Base-by-base conservation (phyloP, 1,139 yeast genomes). In the Hyphopichia pseudoburtonii region DNA sequence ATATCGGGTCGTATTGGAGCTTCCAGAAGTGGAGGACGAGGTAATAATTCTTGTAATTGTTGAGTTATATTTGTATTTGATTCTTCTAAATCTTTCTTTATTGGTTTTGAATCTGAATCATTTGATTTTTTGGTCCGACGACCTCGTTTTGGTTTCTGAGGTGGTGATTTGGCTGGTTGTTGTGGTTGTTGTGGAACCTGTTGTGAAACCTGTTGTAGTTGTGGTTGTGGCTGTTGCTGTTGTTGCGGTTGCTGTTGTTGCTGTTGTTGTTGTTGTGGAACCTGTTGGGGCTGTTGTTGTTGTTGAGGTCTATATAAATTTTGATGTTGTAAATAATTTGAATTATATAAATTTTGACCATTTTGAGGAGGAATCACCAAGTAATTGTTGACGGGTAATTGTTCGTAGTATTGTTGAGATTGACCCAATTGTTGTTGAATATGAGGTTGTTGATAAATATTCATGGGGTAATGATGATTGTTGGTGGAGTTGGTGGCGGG, bases 21-120 rank as follows among this genome's bases (percentile, higher is more conserved):
- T 41, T 53, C 57, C 3, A 57, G 47, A 39, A 59, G 60, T 17
- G 73, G 78, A 17, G 68, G 77, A 35, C 41, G 53, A 1, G 78
- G 76, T 30, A 70, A 53, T 11, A 58, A 48, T n/a, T 33, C 36
- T 12, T 33, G 36, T 3, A 33, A 23, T 9, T 28, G 34, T 30
- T 40, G 40, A 22, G 32, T 33, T 25, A 25, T 42, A 4, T 36
- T 11, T 23, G 26, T 32, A n/a, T n/a, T n/a, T n/a, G n/a, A n/a
- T n/a, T n/a, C n/a, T n/a, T n/a, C n/a, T n/a, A n/a, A n/a, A n/a
- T n/a, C n/a, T n/a, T n/a, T n/a, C n/a, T n/a, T n/a, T n/a, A n/a
- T n/a, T n/a, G n/a, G n/a, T n/a, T n/a, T n/a, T n/a, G n/a, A n/a
- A n/a, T n/a, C n/a, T n/a, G n/a, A n/a, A n/a, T n/a, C n/a, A n/a